Percentiles rank a stretch among this genome's conserved stretches.
phyloP scores from a whole-genome alignment of 371 early-diverging fungal genomes.

The Apophysomyces variabilis region DNA sequence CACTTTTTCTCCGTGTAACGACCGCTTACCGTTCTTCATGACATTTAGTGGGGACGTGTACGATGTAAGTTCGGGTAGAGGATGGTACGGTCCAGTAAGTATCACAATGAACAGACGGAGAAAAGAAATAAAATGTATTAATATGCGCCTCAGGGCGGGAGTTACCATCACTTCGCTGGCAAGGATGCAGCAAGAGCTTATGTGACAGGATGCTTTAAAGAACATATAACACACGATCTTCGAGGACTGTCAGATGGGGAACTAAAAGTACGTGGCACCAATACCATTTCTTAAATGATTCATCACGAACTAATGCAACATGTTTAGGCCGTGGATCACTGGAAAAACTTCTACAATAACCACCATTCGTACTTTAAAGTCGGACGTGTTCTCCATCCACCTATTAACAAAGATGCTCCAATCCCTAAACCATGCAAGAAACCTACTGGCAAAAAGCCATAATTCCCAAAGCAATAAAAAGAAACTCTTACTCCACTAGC shows the following conservation, averaged over 20 bases:
- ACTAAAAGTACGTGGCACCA: constrained; percentile 57
- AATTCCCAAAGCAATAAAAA: neutral
- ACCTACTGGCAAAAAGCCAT: constrained; percentile 42
- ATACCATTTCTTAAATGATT: neutral
- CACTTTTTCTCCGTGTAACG: neutral
- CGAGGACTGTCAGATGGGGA: constrained; percentile 79
- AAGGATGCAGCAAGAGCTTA: constrained; percentile 93
- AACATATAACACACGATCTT: constrained; percentile 92
- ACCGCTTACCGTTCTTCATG: neutral
- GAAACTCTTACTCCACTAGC: neutral
- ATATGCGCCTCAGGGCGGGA: constrained; percentile 58
- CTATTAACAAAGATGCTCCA: constrained; percentile 81
- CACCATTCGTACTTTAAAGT: constrained; percentile 85
- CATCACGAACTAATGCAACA: neutral
- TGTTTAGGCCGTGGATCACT: constrained; percentile 73
- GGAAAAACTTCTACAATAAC: constrained; percentile 88
- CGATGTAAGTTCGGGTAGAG: constrained; percentile 77
- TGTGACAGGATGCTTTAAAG: constrained; percentile 92
- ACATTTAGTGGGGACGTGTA: constrained; percentile 77
- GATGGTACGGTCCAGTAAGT: constrained; percentile 76
- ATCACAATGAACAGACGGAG: neutral
- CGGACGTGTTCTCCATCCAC: constrained; percentile 80
- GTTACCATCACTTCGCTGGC: constrained; percentile 92
- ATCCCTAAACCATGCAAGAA: constrained; percentile 67
- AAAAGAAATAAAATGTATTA: neutral